Base-by-base conservation (phyloP, 1,284 basidiomycete species). In the Tilletia caries region DNA sequence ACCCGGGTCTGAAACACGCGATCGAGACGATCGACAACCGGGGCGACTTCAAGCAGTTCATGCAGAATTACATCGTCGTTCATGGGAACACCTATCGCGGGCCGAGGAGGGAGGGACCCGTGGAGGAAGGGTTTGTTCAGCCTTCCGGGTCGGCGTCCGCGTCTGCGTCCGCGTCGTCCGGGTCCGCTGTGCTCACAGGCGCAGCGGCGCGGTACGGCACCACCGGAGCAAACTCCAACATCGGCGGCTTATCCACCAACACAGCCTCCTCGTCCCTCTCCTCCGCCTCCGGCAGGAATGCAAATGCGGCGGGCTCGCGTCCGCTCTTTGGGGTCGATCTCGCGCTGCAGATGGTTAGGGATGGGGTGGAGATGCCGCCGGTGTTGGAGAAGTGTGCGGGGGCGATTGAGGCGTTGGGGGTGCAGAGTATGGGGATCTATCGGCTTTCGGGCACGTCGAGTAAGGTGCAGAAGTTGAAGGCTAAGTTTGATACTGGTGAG, bases 21-120 rank as follows among this genome's bases (percentile, higher is more conserved):
- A 91, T 92, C 68, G 94, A 98, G 82, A 87, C 88, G 10, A 96
- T 99, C 76, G 95, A 99, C 85, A 95, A 95, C 79, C 89, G 93
- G 32, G 87, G 89, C 50, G 96, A 99, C 84, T 98, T 99, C 86
- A 95, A 92, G 85, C 88, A 88, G 25, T 99, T 91, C 84, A 96
- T 99, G 94, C 92, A 96, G 82, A 93, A 96, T 81, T 98, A 96
- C 81, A 90, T 92, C 3, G 86, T 89, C 75, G 92, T 92, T 5
- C 91, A 92, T 72, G 92, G 88, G 18, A 85, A 87, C 43, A 92
- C 75, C 12, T 81, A 82, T 65, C 75, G 75, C 15, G 84, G 83
- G 3, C 83, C 84, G 1, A 69, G 79, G 13, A 70, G 85, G 13
- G 83, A 84, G 67, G 83, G 81, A 0, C 82, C 82, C 0, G 79